phyloP scores from a whole-genome alignment of 139 green algal species.

The Spirogloea muscicola region DNA sequence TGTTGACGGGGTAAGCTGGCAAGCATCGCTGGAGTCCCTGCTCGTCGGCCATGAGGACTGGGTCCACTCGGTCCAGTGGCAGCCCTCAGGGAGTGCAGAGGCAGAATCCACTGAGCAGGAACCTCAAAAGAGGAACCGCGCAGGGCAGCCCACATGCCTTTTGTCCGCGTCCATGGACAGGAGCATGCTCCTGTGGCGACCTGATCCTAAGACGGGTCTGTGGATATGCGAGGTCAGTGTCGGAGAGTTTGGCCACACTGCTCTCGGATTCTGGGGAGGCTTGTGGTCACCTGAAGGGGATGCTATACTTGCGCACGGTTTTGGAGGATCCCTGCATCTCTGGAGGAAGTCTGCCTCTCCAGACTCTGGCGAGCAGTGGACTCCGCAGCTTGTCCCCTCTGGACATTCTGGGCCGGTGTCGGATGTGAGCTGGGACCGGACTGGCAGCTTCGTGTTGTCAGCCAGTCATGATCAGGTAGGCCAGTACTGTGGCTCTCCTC shows the following conservation, averaged over 20 bases:
- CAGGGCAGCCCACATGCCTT: conserved; percentile 65
- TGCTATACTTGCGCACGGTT: conserved; percentile 76
- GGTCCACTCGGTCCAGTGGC: conserved; percentile 80
- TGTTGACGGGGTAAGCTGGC: conserved; percentile 29
- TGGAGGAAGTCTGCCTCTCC: no score
- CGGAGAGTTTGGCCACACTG: conserved; percentile 64
- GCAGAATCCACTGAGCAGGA: no score
- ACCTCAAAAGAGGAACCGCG: no score
- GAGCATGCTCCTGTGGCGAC: conserved; percentile 89
- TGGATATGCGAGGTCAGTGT: conserved; percentile 82
- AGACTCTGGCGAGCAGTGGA: no score
- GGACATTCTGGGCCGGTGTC: conserved; percentile 78
- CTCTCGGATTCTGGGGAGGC: conserved; percentile 73
- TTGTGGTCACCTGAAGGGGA: conserved; percentile 59
- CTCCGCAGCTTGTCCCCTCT: conserved; percentile 64
- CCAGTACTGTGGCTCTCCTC: no score
- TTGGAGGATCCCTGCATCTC: conserved; percentile 83
- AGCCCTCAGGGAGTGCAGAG: no score
- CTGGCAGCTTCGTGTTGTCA: conserved; percentile 22
- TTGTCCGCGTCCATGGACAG: conserved; percentile 91
- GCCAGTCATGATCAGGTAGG: conserved; percentile 39
- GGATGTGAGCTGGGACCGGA: conserved; percentile 70
- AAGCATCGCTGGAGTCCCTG: conserved; percentile 69
- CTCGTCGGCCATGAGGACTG: conserved; percentile 89
- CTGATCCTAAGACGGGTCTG: conserved; percentile 50